phyloP scores from a whole-genome alignment of 2,329 filamentous ascomycete genomes.

The Clarireedia homoeocarpa region DNA sequence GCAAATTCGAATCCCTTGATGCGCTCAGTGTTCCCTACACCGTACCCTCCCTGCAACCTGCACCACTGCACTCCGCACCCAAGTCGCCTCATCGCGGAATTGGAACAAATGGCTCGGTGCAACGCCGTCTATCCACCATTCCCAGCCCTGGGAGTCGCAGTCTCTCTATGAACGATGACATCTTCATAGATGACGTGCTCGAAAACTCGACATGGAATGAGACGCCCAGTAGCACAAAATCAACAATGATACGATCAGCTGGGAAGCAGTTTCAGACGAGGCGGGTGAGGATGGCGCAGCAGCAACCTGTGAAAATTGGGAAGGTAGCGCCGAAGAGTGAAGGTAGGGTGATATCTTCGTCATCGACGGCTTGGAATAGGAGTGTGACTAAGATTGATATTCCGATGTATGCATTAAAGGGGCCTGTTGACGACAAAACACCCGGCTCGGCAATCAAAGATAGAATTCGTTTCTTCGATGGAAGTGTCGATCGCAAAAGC shows the following conservation, averaged over 20 bases:
- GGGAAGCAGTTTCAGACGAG: background rate
- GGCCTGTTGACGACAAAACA: slow-evolving; percentile 5
- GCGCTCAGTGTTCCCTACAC: slow-evolving; percentile 17
- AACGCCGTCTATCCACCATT: slow-evolving; percentile 16
- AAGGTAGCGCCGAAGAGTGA: background rate
- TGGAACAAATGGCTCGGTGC: background rate
- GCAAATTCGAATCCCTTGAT: slow-evolving; percentile 26
- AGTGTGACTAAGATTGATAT: background rate
- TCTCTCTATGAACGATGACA: slow-evolving; percentile 5
- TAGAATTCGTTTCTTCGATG: slow-evolving; percentile 23
- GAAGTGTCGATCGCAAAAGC: slow-evolving; percentile 11
- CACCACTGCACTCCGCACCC: slow-evolving; percentile 14
- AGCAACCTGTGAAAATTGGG: background rate
- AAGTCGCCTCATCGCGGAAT: slow-evolving; percentile 4
- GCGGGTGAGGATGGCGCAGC: background rate
- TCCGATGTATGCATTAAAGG: slow-evolving; percentile 2
- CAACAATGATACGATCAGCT: background rate
- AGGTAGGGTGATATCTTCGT: background rate
- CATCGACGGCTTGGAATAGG: background rate
- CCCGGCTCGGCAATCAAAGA: slow-evolving; percentile 16
- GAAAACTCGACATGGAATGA: background rate
- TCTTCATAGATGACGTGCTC: background rate
- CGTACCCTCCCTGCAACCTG: slow-evolving; percentile 13
- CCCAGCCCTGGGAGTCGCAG: slow-evolving; percentile 11
- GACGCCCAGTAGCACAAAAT: background rate